Conservation (phyloP, 1,284 basidiomycete genomes). For the Coniophora puteana region DNA sequence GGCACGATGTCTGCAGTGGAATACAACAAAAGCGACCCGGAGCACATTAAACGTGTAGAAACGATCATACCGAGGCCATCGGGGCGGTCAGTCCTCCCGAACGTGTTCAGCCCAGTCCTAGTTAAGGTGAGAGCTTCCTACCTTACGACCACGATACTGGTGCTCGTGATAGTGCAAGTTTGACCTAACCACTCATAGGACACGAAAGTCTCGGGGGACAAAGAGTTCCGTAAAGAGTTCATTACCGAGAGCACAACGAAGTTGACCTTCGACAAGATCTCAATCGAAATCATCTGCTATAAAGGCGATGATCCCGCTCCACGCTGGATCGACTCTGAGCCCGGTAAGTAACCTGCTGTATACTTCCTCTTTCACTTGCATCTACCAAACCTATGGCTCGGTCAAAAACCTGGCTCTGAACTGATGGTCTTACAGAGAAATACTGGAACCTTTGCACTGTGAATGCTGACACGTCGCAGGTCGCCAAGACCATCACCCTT, state of each 20-base stretch:
- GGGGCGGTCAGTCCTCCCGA: constrained; percentile 26
- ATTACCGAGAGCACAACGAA: constrained; percentile 28
- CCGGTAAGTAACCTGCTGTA: constrained; percentile 26
- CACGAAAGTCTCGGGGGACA: constrained; percentile 28
- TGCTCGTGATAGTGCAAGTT: too few species aligned
- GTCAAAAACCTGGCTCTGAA: neutral
- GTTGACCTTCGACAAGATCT: constrained; percentile 21
- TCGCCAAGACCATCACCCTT: constrained; percentile 28
- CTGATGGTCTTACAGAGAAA: constrained; percentile 28
- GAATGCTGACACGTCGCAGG: constrained; percentile 33
- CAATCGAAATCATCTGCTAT: constrained; percentile 37
- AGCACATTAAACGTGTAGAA: constrained; percentile 28
- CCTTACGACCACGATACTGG: neutral
- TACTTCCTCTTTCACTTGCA: neutral
- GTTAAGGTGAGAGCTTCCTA: constrained; percentile 23
- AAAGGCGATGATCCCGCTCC: constrained; percentile 33
- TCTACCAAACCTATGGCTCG: neutral
- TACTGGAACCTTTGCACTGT: constrained; percentile 43
- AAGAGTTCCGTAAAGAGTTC: constrained; percentile 40
- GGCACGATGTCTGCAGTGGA: constrained; percentile 25
- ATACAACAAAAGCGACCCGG: constrained; percentile 25
- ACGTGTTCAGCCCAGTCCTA: constrained; percentile 31
- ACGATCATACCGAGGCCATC: constrained; percentile 23
- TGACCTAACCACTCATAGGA: constrained; percentile 24
- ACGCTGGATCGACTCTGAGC: constrained; percentile 41